Evolutionary conservation across 805 yeast genomes (phyloP).

Genomic region (Cyberlindnera japonica): DNA sequence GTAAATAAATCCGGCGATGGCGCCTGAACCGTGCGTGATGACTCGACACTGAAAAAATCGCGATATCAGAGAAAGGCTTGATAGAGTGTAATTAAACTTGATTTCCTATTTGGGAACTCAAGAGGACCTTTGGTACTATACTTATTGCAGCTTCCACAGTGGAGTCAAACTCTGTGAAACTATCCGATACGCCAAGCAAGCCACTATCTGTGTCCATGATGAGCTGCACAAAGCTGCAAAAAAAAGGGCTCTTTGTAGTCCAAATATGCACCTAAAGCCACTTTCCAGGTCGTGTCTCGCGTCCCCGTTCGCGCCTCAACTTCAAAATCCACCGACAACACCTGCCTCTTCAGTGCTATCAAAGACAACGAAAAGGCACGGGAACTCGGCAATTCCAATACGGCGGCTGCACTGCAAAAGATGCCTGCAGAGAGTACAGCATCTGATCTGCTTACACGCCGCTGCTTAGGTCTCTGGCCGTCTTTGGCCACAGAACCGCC

Average conservation of each 20-base stretch:
- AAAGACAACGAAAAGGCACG: too few species aligned
- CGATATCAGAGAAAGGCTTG: not conserved
- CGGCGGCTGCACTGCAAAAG: not conserved
- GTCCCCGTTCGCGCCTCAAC: not conserved
- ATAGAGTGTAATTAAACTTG: not conserved
- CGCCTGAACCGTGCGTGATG: not conserved
- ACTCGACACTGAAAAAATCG: slow-evolving; percentile 2
- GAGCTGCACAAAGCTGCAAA: too few species aligned
- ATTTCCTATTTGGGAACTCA: not conserved
- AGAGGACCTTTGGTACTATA: too few species aligned
- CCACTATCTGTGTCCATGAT: too few species aligned
- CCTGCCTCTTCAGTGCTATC: too few species aligned
- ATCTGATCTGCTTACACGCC: not conserved
- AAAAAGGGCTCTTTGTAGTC: too few species aligned
- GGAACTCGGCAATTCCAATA: too few species aligned
- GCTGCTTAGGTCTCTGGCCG: not conserved
- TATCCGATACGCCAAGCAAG: too few species aligned
- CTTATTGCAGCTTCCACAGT: too few species aligned
- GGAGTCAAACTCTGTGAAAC: too few species aligned
- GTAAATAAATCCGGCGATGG: not conserved
- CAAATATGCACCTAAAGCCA: too few species aligned
- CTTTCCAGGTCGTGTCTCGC: too few species aligned
- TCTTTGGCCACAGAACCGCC: not conserved
- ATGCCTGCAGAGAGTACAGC: not conserved
- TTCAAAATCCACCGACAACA: not conserved